These are phyloP conservation scores for sunflower (Helianthus annuus) DNA, from an alignment of 129 eudicot genomes.

Conservation along the genomic window DNA sequence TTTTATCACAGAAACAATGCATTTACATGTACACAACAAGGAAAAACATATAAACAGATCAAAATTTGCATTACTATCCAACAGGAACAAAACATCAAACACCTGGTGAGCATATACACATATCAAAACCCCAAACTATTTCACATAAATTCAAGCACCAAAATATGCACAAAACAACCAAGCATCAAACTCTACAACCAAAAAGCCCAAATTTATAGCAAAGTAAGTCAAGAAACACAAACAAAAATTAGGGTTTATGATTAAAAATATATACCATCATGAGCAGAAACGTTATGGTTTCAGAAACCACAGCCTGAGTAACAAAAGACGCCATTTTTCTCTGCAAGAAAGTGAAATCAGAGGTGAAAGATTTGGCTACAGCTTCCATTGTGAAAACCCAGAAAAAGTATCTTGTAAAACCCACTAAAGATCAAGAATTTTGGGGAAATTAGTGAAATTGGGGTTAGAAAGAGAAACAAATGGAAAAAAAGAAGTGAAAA, in stretches of 20 bases:
- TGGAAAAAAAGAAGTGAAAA: background rate
- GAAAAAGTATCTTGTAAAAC: constrained; percentile 4
- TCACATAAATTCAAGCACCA: constrained; percentile 1
- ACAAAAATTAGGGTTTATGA: background rate
- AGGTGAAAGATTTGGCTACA: constrained; percentile 34
- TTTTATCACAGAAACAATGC: background rate
- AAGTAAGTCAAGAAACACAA: background rate
- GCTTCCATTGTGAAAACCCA: constrained; percentile 46
- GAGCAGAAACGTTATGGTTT: constrained; percentile 53
- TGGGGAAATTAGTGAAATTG: constrained; percentile 11
- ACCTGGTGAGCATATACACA: constrained; percentile 19
- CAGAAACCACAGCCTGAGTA: constrained; percentile 42
- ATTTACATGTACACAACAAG: background rate
- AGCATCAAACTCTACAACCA: constrained; percentile 9
- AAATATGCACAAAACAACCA: background rate
- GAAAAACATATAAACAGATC: background rate
- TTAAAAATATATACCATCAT: constrained; percentile 48
- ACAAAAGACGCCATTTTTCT: constrained; percentile 31
- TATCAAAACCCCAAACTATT: background rate
- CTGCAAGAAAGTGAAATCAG: constrained; percentile 38
- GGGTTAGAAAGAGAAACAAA: constrained; percentile 3
- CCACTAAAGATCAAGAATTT: constrained; percentile 7
- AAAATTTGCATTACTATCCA: background rate
- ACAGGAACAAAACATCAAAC: constrained; percentile 23
- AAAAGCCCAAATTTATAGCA: constrained; percentile 9